A percentile compares a stretch with the other conserved stretches of the same genome.
phyloP scores from a whole-genome alignment of 2,329 filamentous ascomycete species.

The Lecanicillium sp. region DNA sequence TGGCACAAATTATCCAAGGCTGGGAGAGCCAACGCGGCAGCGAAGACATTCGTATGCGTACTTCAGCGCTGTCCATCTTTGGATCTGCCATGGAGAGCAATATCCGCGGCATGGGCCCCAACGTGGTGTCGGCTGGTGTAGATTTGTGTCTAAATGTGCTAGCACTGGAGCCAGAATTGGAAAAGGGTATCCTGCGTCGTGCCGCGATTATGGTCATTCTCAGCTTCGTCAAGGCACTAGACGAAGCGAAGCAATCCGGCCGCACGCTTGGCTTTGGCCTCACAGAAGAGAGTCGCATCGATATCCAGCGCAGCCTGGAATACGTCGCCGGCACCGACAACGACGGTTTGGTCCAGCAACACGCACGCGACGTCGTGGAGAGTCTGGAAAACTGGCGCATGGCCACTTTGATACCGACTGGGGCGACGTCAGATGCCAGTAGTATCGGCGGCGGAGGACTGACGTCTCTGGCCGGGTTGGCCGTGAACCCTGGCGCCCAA shows the following conservation, averaged over 20 bases:
- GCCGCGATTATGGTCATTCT: constrained; percentile 57
- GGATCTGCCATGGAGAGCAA: constrained; percentile 52
- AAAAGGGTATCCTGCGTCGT: constrained; percentile 57
- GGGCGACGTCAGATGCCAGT: constrained; percentile 11
- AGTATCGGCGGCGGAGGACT: constrained; percentile 16
- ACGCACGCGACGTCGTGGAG: constrained; percentile 59
- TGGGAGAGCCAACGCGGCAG: constrained; percentile 59
- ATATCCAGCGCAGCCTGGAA: constrained; percentile 52
- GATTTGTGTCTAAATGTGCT: constrained; percentile 57
- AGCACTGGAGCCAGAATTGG: constrained; percentile 49
- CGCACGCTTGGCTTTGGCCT: constrained; percentile 44
- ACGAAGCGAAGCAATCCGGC: constrained; percentile 39
- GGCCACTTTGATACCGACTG: constrained; percentile 33
- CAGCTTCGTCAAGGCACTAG: constrained; percentile 51
- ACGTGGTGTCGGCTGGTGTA: constrained; percentile 45
- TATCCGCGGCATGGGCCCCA: constrained; percentile 44
- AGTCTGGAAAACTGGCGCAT: constrained; percentile 55
- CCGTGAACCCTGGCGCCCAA: constrained; percentile 20
- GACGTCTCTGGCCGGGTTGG: constrained; percentile 28
- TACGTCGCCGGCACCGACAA: constrained; percentile 60
- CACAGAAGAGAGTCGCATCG: constrained; percentile 45
- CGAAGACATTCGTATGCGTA: constrained; percentile 62
- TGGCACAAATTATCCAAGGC: constrained; percentile 53
- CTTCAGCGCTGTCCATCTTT: constrained; percentile 61
- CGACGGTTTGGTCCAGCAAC: constrained; percentile 59